phyloP scores from a whole-genome alignment of 2,329 filamentous ascomycete species.

The Aureobasidium sp. region DNA sequence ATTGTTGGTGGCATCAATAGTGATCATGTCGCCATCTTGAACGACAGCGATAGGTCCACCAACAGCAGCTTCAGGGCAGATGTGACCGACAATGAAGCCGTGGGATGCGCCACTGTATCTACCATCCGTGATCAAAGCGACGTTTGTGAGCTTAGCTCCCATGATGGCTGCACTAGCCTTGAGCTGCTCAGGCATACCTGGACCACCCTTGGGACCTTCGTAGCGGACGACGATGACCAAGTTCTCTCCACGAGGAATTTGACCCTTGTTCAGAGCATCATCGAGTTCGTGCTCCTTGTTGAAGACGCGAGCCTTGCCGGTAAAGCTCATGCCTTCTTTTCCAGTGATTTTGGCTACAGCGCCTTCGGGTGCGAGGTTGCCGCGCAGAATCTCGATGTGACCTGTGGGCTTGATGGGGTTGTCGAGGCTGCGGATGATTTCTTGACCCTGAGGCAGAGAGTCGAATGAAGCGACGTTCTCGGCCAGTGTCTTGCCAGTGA shows the following conservation, averaged over 20 bases:
- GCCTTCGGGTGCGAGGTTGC: conserved; percentile 80
- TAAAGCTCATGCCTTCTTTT: conserved; percentile 80
- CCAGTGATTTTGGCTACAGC: conserved; percentile 95
- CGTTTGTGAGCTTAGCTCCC: conserved; percentile 63
- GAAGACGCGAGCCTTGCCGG: conserved; percentile 73
- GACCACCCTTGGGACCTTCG: conserved; percentile 68
- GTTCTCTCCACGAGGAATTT: conserved; percentile 67
- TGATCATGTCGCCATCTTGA: conserved; percentile 69
- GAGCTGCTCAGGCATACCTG: conserved; percentile 69
- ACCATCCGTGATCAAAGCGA: conserved; percentile 65
- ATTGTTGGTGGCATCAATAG: conserved; percentile 75
- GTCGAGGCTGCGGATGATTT: conserved; percentile 70
- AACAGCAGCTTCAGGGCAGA: conserved; percentile 78
- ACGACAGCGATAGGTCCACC: conserved; percentile 79
- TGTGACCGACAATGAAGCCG: conserved; percentile 81
- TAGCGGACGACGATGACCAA: conserved; percentile 86
- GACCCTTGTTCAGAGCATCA: conserved; percentile 60
- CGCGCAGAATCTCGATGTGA: conserved; percentile 79
- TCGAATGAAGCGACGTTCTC: conserved; percentile 75
- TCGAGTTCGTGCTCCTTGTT: conserved; percentile 78
- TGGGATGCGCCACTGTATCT: conserved; percentile 75
- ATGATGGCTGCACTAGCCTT: conserved; percentile 66
- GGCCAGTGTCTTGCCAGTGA: conserved; percentile 75
- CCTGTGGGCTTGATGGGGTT: conserved; percentile 82
- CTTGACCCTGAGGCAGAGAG: conserved; percentile 67